These are phyloP conservation scores for Geoglossum glabrum DNA, from an alignment of 495 filamentous ascomycete genomes.

Conservation along the genomic window DNA sequence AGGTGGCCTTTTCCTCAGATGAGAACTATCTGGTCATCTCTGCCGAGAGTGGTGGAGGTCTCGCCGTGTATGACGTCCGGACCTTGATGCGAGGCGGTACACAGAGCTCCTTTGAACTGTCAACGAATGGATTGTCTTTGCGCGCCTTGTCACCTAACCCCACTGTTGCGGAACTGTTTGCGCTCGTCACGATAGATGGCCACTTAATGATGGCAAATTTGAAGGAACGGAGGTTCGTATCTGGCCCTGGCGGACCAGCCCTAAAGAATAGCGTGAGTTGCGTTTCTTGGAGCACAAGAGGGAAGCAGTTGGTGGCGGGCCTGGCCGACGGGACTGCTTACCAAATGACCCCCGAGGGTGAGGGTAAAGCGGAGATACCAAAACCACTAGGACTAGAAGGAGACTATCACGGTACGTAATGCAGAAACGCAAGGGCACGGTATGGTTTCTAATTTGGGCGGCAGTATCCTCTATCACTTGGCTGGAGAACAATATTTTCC, in stretches of 20 bases:
- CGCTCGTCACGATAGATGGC: conserved; percentile 59
- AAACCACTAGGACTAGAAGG: conserved; percentile 45
- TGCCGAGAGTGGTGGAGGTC: conserved; percentile 60
- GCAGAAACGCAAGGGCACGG: background rate
- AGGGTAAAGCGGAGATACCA: conserved; percentile 55
- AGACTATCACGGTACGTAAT: conserved; percentile 43
- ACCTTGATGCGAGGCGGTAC: conserved; percentile 41
- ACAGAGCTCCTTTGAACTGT: conserved; percentile 50
- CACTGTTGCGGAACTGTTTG: conserved; percentile 43
- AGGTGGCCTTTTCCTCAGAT: conserved; percentile 72
- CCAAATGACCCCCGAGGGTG: conserved; percentile 69
- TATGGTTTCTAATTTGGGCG: background rate
- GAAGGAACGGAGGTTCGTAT: conserved; percentile 37
- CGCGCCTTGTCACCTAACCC: conserved; percentile 70
- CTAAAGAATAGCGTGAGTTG: conserved; percentile 61
- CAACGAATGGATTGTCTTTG: conserved; percentile 52
- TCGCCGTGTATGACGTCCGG: conserved; percentile 63
- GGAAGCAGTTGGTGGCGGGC: conserved; percentile 84
- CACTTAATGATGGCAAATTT: conserved; percentile 71
- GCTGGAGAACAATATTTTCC: conserved; percentile 75
- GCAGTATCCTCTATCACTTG: conserved; percentile 70
- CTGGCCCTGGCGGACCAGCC: conserved; percentile 40
- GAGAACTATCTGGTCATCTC: conserved; percentile 69
- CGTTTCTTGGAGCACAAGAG: conserved; percentile 77
- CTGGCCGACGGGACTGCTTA: conserved; percentile 58